phyloP scores from a whole-genome alignment of 75 land plant genomes.

The Cunninghamia lanceolata region DNA sequence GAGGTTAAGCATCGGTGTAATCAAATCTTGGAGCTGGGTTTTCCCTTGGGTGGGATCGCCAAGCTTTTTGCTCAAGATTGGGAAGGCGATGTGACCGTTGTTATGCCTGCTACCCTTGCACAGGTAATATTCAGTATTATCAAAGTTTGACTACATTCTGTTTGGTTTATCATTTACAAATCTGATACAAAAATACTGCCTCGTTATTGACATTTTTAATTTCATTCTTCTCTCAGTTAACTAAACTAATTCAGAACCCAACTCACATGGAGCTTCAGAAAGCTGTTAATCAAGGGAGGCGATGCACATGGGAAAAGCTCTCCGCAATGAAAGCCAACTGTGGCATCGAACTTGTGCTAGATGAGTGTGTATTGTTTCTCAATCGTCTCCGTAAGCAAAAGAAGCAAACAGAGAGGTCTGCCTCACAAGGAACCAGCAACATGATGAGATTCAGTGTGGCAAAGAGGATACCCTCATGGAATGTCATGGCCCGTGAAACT shows the following conservation, averaged over 20 bases:
- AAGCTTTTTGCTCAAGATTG: constrained; percentile 47
- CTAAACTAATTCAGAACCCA: constrained; percentile 32
- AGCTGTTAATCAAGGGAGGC: constrained; percentile 32
- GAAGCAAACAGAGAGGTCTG: constrained; percentile 11
- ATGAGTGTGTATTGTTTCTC: constrained; percentile 34
- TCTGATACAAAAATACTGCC: neutral
- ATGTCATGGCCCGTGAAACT: constrained; percentile 14
- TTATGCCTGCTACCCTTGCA: constrained; percentile 34
- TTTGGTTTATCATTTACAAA: neutral
- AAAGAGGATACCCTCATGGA: constrained; percentile 32
- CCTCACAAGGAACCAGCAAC: neutral
- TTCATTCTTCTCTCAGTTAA: constrained; percentile 16
- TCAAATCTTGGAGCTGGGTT: constrained; percentile 27
- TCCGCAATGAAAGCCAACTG: constrained; percentile 45
- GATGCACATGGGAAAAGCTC: constrained; percentile 46
- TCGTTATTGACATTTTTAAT: neutral
- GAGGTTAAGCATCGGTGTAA: constrained; percentile 46
- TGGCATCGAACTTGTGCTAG: constrained; percentile 47
- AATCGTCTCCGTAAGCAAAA: constrained; percentile 18
- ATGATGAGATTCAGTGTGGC: constrained; percentile 3
- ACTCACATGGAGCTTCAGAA: constrained; percentile 40
- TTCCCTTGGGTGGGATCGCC: constrained; percentile 30
- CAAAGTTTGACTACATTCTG: neutral
- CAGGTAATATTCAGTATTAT: constrained; percentile 23
- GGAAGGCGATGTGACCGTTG: constrained; percentile 48